These are phyloP conservation scores for Limnomonas spitsbergensis DNA, from an alignment of 139 green algal species.

Conservation along the genomic window DNA sequence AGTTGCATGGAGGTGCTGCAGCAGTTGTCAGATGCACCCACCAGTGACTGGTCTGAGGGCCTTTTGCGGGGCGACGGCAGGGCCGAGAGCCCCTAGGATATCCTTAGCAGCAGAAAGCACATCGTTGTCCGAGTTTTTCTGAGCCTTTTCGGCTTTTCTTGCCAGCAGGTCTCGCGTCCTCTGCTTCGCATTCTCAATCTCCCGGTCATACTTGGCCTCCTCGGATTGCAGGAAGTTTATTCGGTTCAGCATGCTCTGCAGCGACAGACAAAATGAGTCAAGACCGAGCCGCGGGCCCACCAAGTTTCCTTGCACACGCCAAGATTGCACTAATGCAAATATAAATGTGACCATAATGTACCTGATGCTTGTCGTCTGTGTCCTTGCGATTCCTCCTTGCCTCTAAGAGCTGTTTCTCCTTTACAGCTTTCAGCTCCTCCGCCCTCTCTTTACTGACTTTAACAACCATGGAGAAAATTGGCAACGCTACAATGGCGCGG, in stretches of 20 bases:
- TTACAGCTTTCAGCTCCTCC: not conserved
- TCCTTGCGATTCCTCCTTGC: not conserved
- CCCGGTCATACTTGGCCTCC: slow-evolving; percentile 21
- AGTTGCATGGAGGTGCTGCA: too few species aligned
- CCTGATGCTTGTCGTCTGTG: not conserved
- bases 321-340: too few species aligned
- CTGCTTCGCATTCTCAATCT: slow-evolving; percentile 10
- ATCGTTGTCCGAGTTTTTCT: slow-evolving; percentile 5
- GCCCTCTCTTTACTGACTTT: not conserved
- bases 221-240: slow-evolving; percentile 16
- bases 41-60: not conserved
- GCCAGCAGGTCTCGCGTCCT: not conserved
- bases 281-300: not conserved
- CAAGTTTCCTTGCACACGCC: not conserved
- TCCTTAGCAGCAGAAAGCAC: slow-evolving; percentile 5
- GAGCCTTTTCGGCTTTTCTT: slow-evolving; percentile 14
- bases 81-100: not conserved
- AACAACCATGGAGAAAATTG: not conserved
- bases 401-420: not conserved
- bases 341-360: too few species aligned
- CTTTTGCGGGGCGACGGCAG: not conserved
- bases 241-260: slow-evolving; percentile 22
- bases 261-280: not conserved
- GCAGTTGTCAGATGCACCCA: too few species aligned
- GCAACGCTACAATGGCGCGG: not conserved